phyloP scores from a whole-genome alignment of 805 yeast species.

The Starmerella asiatica region DNA sequence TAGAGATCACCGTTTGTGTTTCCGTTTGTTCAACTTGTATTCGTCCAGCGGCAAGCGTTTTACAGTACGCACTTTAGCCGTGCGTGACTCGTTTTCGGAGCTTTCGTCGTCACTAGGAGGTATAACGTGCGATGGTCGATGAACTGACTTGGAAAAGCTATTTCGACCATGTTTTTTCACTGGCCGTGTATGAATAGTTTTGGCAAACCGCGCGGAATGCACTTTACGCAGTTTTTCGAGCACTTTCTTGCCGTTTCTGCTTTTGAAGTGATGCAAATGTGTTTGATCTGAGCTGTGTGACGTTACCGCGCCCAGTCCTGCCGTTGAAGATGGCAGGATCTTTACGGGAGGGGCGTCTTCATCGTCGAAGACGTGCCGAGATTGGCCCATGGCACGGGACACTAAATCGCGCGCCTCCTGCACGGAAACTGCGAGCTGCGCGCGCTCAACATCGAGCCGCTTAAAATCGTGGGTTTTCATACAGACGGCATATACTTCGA shows the following conservation, averaged over 20 bases:
- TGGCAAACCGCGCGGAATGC: no score
- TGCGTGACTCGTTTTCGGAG: conserved; percentile 11
- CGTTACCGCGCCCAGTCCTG: conserved; percentile 13
- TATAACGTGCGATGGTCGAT: neutral
- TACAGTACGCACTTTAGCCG: conserved; percentile 1
- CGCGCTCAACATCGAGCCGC: conserved; percentile 18
- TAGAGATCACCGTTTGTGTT: neutral
- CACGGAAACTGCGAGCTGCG: conserved; percentile 13
- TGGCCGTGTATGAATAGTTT: no score
- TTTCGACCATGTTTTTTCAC: no score
- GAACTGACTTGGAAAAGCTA: no score
- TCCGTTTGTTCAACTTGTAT: conserved; percentile 10
- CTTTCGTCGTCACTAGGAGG: conserved; percentile 4
- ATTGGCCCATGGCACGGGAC: conserved; percentile 16
- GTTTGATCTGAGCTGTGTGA: neutral
- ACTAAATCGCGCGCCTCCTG: conserved; percentile 18
- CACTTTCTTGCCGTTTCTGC: conserved; percentile 3
- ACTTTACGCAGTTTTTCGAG: conserved; percentile 3
- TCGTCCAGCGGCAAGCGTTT: conserved; percentile 9
- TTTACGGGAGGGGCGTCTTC: conserved; percentile 1
- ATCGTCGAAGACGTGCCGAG: conserved; percentile 5
- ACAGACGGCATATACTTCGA: no score
- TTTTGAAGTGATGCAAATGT: no score
- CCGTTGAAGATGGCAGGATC: conserved; percentile 4
- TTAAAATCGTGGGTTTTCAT: conserved; percentile 8